These are phyloP conservation scores for Aspergillus pseudonomiae DNA, from an alignment of 2,329 filamentous ascomycete species.

Conservation along the genomic window DNA sequence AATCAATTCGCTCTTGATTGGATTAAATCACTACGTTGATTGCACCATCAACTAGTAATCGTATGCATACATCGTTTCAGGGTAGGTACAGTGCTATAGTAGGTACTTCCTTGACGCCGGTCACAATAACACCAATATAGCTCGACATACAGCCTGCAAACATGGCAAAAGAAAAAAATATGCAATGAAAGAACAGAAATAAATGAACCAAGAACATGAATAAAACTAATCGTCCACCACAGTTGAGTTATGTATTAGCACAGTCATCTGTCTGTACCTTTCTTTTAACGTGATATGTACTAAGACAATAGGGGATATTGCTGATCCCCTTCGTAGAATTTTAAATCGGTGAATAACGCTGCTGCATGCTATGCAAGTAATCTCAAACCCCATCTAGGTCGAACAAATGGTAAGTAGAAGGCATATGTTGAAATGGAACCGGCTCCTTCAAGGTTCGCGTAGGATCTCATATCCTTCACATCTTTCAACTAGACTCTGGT, in stretches of 20 bases:
- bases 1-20: neutral
- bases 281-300: conserved; percentile 1
- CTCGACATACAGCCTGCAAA: neutral
- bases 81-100: neutral
- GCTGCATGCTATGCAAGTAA: neutral
- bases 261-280: neutral
- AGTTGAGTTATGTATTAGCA: neutral
- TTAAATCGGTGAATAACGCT: neutral
- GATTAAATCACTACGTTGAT: neutral
- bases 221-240: neutral
- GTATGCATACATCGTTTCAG: neutral
- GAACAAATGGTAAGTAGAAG: neutral
- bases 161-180: neutral
- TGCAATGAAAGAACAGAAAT: neutral
- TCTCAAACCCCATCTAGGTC: neutral
- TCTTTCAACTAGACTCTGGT: conserved; percentile 77
- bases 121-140: neutral
- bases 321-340: neutral
- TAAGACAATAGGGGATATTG: neutral
- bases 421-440: neutral
- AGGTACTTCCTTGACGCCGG: neutral
- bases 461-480: conserved; percentile 63
- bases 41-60: neutral
- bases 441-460: conserved; percentile 18
- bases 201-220: neutral